Percentiles rank a stretch among this genome's conserved stretches.
Evolutionary conservation across 257 asterid genomes (phyloP).

Genomic region (Anisodus acutangulus): DNA sequence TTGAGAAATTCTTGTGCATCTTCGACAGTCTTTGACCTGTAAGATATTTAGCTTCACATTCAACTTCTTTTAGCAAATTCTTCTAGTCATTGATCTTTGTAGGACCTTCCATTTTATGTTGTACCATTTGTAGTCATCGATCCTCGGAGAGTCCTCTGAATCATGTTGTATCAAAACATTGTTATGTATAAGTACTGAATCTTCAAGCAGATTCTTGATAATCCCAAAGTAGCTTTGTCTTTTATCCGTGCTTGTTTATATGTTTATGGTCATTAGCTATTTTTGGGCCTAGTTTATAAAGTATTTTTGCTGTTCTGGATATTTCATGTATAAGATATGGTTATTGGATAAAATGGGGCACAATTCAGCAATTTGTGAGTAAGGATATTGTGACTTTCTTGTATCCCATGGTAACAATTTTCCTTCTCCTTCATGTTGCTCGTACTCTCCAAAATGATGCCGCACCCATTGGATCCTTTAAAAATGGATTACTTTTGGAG

Average conservation of each 20-base stretch:
- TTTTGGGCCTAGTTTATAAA: background rate
- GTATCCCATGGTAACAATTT: too few relatives aligned
- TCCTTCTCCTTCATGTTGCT: too few relatives aligned
- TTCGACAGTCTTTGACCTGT: slow-evolving; percentile 20
- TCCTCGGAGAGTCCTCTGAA: background rate
- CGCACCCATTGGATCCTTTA: too few relatives aligned
- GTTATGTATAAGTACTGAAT: background rate
- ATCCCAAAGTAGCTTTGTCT: background rate
- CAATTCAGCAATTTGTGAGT: background rate
- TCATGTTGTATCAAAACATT: slow-evolving; percentile 21
- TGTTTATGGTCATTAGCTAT: too few relatives aligned
- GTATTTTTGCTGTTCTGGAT: background rate
- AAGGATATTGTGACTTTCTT: too few relatives aligned
- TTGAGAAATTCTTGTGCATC: slow-evolving; percentile 3
- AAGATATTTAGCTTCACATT: slow-evolving; percentile 29
- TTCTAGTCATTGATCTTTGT: slow-evolving; percentile 26
- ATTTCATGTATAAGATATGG: background rate
- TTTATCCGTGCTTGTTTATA: too few relatives aligned
- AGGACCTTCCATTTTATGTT: slow-evolving; percentile 23
- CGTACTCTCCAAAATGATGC: too few relatives aligned
- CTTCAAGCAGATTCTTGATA: slow-evolving; percentile 4
- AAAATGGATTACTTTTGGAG: too few relatives aligned
- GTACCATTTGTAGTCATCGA: background rate
- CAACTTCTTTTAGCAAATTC: slow-evolving; percentile 19
- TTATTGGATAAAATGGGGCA: too few relatives aligned